A percentile compares a stretch with the other conserved stretches of the same genome.
These are phyloP conservation scores for Rhodofomes roseus DNA, from an alignment of 1,284 basidiomycete genomes.

Conservation along the genomic window DNA sequence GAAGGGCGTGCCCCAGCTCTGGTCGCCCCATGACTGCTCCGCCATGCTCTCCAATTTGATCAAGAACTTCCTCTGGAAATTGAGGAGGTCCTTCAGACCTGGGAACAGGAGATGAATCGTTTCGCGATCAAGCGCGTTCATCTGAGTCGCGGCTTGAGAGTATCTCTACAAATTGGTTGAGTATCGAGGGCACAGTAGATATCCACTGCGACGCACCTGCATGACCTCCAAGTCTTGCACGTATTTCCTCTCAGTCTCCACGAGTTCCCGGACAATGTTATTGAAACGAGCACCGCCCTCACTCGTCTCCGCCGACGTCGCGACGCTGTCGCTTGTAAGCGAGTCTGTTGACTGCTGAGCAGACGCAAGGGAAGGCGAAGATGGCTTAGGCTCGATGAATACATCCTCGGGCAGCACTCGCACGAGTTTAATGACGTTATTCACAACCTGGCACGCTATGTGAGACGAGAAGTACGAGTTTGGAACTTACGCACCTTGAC, in stretches of 20 bases:
- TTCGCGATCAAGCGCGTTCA: conserved; percentile 87
- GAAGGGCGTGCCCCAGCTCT: conserved; percentile 86
- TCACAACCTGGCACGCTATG: conserved; percentile 63
- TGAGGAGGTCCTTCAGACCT: conserved; percentile 91
- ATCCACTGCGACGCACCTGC: conserved; percentile 57
- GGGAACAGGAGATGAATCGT: conserved; percentile 96
- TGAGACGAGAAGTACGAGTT: neutral
- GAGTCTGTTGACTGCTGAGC: conserved; percentile 62
- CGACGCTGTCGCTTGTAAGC: conserved; percentile 38
- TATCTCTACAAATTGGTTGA: conserved; percentile 58
- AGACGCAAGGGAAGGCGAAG: conserved; percentile 46
- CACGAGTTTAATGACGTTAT: conserved; percentile 88
- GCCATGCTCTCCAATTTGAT: conserved; percentile 90
- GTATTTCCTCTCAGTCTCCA: conserved; percentile 96
- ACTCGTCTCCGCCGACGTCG: conserved; percentile 23
- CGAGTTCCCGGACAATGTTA: conserved; percentile 79
- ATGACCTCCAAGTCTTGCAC: conserved; percentile 97
- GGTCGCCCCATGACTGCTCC: conserved; percentile 82
- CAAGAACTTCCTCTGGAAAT: conserved; percentile 95
- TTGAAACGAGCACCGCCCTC: conserved; percentile 43
- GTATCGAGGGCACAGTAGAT: neutral
- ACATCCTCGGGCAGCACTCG: conserved; percentile 75
- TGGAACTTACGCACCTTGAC: conserved; percentile 72
- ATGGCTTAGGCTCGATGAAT: conserved; percentile 62
- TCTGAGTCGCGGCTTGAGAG: conserved; percentile 74